Percentiles rank a stretch among this genome's conserved stretches.
Conservation (phyloP, 352 stramenopile species). For the Pythium grandisporangium region DNA sequence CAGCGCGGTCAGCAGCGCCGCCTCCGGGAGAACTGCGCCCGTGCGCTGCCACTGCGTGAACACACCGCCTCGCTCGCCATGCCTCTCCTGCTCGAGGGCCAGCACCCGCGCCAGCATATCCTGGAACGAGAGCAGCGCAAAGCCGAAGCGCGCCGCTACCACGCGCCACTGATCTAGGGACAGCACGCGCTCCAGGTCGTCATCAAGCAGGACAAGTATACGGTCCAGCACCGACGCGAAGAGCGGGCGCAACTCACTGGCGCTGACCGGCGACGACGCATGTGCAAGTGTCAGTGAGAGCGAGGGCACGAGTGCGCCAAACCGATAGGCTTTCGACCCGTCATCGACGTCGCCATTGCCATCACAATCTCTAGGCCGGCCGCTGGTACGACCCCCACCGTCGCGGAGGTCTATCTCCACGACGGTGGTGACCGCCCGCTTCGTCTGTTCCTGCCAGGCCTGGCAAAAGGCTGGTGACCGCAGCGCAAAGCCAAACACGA, state of each 20-base stretch:
- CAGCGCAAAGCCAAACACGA: slow-evolving; percentile 9
- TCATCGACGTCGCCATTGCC: too few relatives aligned
- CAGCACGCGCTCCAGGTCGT: neutral
- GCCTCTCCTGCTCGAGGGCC: too few relatives aligned
- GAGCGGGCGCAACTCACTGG: neutral
- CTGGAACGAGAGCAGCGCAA: slow-evolving; percentile 15
- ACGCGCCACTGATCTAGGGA: neutral
- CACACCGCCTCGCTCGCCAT: too few relatives aligned
- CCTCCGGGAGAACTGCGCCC: too few relatives aligned
- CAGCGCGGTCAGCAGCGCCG: too few relatives aligned
- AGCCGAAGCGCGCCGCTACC: slow-evolving; percentile 15
- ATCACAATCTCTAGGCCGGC: too few relatives aligned
- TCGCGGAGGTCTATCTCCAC: neutral
- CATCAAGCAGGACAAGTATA: neutral
- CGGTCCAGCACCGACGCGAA: neutral
- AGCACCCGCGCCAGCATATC: too few relatives aligned
- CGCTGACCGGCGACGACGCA: neutral
- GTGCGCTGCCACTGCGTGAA: too few relatives aligned
- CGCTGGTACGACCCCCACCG: neutral
- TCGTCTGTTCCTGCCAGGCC: neutral
- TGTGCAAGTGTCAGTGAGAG: neutral
- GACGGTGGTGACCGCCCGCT: neutral
- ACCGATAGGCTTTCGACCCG: too few relatives aligned
- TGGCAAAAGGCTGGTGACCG: too few relatives aligned
- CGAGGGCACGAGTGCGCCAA: neutral